These are phyloP conservation scores for Aspergillus heteromorphus DNA, from an alignment of 495 filamentous ascomycete species.

Conservation along the genomic window DNA sequence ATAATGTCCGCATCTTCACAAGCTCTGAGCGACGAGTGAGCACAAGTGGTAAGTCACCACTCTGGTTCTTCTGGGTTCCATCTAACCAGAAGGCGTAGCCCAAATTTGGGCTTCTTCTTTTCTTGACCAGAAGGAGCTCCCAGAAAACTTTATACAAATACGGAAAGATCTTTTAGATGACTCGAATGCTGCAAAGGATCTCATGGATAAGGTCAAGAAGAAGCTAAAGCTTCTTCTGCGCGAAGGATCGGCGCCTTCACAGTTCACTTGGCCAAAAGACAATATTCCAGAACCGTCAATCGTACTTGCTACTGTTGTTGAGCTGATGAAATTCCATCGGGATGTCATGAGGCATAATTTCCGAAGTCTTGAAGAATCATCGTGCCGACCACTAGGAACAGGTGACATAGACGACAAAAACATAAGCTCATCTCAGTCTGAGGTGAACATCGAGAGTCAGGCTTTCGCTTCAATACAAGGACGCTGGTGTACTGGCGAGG, in stretches of 20 bases:
- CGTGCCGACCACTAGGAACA: slow-evolving; percentile 42
- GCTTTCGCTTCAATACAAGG: slow-evolving; percentile 69
- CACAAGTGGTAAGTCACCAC: slow-evolving; percentile 61
- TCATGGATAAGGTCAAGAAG: slow-evolving; percentile 99
- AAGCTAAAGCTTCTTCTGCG: slow-evolving; percentile 88
- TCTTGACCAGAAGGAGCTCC: slow-evolving; percentile 77
- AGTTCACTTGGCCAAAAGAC: slow-evolving; percentile 94
- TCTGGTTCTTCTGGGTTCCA: not conserved
- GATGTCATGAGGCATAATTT: slow-evolving; percentile 92
- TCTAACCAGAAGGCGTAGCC: slow-evolving; percentile 40
- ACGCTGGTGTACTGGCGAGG: slow-evolving; percentile 95
- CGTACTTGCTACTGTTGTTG: slow-evolving; percentile 84
- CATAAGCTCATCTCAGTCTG: not conserved
- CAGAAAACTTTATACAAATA: slow-evolving; percentile 76
- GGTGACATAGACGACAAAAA: slow-evolving; percentile 29
- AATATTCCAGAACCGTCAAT: slow-evolving; percentile 89
- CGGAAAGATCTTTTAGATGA: slow-evolving; percentile 95
- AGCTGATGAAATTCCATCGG: slow-evolving; percentile 96
- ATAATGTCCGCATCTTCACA: slow-evolving; percentile 87
- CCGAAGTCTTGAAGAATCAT: slow-evolving; percentile 61
- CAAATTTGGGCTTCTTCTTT: slow-evolving; percentile 96
- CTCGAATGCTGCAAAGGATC: slow-evolving; percentile 98
- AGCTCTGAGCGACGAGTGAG: slow-evolving; percentile 92
- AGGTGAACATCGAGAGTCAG: slow-evolving; percentile 36
- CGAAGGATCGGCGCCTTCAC: slow-evolving; percentile 82